Evolutionary conservation across 768 basidiomycete genomes (phyloP).

Genomic region (Lentinula raphanica): DNA sequence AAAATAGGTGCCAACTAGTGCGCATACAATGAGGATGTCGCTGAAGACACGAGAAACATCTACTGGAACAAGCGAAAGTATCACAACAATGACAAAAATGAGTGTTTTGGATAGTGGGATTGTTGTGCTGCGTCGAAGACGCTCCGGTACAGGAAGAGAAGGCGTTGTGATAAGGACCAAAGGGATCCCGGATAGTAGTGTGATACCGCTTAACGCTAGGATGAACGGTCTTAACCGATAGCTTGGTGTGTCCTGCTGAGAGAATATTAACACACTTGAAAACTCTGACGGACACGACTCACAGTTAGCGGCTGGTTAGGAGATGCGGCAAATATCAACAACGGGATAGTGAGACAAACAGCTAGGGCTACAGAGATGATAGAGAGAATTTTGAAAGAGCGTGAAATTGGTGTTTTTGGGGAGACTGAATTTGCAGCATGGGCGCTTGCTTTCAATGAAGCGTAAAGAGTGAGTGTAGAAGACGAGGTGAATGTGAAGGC

Average conservation of each 20-base stretch:
- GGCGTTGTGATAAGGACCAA: conserved; percentile 53
- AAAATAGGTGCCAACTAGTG: conserved; percentile 54
- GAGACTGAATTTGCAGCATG: conserved; percentile 29
- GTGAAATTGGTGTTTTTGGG: conserved; percentile 39
- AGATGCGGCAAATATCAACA: conserved; percentile 47
- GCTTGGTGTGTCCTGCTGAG: conserved; percentile 22
- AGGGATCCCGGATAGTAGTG: conserved; percentile 57
- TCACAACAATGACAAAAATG: conserved; percentile 34
- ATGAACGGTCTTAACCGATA: conserved; percentile 28
- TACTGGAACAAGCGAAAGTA: conserved; percentile 42
- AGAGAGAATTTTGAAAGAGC: conserved; percentile 58
- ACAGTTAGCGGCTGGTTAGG: conserved; percentile 35
- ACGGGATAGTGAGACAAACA: conserved; percentile 48
- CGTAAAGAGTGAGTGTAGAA: conserved; percentile 61
- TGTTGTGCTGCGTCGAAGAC: conserved; percentile 32
- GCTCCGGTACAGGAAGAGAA: conserved; percentile 42
- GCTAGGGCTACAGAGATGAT: conserved; percentile 44
- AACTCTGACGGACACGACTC: conserved; percentile 11
- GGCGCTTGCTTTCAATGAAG: conserved; percentile 45
- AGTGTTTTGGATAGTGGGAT: conserved; percentile 44
- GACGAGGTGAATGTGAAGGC: conserved; percentile 65
- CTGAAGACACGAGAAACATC: conserved; percentile 35
- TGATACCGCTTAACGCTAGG: conserved; percentile 40
- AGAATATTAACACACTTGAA: not conserved
- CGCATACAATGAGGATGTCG: conserved; percentile 43